Percentiles rank a stretch among this genome's conserved stretches.
These are phyloP conservation scores for Selenicereus undatus DNA, from an alignment of 148 eudicot species.

Conservation along the genomic window DNA sequence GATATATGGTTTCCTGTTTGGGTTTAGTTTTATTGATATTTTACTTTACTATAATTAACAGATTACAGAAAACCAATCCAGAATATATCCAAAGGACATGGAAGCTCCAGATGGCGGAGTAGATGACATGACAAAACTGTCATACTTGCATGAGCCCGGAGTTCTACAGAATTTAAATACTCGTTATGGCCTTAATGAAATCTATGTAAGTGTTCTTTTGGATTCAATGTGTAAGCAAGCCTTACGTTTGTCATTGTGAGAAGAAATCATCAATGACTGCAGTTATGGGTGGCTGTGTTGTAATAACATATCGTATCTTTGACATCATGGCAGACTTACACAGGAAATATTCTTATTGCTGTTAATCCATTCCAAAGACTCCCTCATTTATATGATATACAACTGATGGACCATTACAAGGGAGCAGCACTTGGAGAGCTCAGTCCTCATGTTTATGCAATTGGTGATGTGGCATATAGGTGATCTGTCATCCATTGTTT, in stretches of 20 bases:
- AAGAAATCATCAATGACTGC: conserved; percentile 34
- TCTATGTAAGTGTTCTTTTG: conserved; percentile 58
- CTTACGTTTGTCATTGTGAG: conserved; percentile 26
- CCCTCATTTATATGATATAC: conserved; percentile 72
- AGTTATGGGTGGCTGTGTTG: conserved; percentile 40
- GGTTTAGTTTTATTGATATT: neutral
- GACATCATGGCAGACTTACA: conserved; percentile 81
- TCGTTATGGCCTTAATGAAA: conserved; percentile 78
- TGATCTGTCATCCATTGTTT: conserved; percentile 22
- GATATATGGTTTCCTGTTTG: neutral
- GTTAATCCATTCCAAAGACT: conserved; percentile 94
- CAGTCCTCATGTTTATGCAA: conserved; percentile 92
- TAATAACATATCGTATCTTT: conserved; percentile 46
- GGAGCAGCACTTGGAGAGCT: conserved; percentile 82
- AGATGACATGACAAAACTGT: conserved; percentile 96
- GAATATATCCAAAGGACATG: conserved; percentile 69
- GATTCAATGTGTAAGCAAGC: conserved; percentile 11
- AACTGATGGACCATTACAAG: conserved; percentile 92
- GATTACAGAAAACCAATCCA: conserved; percentile 52
- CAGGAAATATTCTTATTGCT: conserved; percentile 94
- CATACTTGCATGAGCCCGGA: conserved; percentile 94
- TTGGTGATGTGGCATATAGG: conserved; percentile 92
- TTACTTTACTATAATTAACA: conserved; percentile 13
- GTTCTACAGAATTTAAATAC: conserved; percentile 75
- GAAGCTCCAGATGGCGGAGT: conserved; percentile 94